Percentiles rank a stretch among this genome's conserved stretches.
Evolutionary conservation across 352 stramenopile species (phyloP).

Genomic region (Pseudoperonospora humuli): DNA sequence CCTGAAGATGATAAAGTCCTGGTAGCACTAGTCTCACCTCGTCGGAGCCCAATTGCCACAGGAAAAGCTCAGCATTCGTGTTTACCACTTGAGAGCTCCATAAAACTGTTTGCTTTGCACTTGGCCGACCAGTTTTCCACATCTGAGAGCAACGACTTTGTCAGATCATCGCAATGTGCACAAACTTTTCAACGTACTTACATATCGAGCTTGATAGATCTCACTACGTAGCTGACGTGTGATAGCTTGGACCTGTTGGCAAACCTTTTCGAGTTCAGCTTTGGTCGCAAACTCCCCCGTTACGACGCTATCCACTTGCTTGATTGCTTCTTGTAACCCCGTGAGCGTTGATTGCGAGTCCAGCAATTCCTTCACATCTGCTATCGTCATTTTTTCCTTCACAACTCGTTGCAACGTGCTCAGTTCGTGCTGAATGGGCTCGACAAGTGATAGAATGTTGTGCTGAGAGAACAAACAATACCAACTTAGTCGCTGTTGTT

Average conservation of each 20-base stretch:
- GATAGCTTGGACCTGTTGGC: slow-evolving; percentile 35
- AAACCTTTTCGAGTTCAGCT: no score
- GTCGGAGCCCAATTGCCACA: slow-evolving; percentile 49
- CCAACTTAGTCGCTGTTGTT: no score
- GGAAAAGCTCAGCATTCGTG: slow-evolving; percentile 56
- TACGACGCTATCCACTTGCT: slow-evolving; percentile 23
- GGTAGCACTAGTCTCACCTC: slow-evolving; percentile 41
- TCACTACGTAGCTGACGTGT: slow-evolving; percentile 55
- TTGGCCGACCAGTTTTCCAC: slow-evolving; percentile 58
- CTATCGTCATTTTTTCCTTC: slow-evolving; percentile 28
- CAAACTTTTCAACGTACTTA: slow-evolving; percentile 21
- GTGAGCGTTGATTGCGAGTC: slow-evolving; percentile 24
- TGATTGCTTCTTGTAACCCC: slow-evolving; percentile 14
- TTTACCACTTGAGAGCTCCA: slow-evolving; percentile 70
- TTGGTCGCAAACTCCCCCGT: slow-evolving; percentile 24
- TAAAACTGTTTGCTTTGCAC: slow-evolving; percentile 39
- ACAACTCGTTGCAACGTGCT: slow-evolving; percentile 16
- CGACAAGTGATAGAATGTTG: slow-evolving; percentile 33
- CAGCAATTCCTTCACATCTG: slow-evolving; percentile 25
- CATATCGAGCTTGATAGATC: slow-evolving; percentile 66
- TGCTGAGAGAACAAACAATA: slow-evolving; percentile 13
- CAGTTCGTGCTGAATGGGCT: slow-evolving; percentile 38
- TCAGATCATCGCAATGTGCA: background rate
- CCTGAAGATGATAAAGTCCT: slow-evolving; percentile 63
- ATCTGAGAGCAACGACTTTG: slow-evolving; percentile 31